These are phyloP conservation scores for Tubosaeta sp. DNA, from an alignment of 768 basidiomycete species.

Conservation along the genomic window DNA sequence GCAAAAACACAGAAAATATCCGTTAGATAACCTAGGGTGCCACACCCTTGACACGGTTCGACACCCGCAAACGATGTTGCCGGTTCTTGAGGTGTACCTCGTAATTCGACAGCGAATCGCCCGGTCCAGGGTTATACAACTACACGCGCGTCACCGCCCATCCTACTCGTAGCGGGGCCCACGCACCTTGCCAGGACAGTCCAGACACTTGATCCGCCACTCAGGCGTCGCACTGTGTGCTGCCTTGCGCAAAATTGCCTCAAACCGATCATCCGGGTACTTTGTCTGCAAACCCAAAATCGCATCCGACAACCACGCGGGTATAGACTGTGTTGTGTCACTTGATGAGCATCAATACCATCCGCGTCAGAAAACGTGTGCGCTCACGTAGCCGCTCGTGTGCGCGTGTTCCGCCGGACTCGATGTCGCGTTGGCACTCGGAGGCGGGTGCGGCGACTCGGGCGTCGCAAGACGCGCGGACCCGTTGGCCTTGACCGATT, in stretches of 20 bases:
- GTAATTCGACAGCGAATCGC: conserved; percentile 82
- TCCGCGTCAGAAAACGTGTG: conserved; percentile 17
- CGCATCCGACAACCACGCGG: conserved; percentile 69
- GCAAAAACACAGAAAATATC: not conserved
- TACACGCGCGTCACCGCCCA: conserved; percentile 25
- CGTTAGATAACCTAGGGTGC: conserved; percentile 19
- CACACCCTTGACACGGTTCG: conserved; percentile 40
- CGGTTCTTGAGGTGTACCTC: conserved; percentile 90
- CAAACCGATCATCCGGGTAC: conserved; percentile 82
- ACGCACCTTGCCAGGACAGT: conserved; percentile 88
- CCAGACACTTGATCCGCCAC: conserved; percentile 88
- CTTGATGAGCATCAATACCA: conserved; percentile 33
- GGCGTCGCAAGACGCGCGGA: conserved; percentile 26
- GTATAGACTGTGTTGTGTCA: conserved; percentile 40
- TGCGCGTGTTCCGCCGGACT: not conserved
- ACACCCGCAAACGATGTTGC: conserved; percentile 71
- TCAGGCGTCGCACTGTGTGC: conserved; percentile 57
- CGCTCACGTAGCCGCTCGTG: conserved; percentile 26
- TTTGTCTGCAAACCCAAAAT: conserved; percentile 61
- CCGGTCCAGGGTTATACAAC: conserved; percentile 90
- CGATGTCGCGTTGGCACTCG: not conserved
- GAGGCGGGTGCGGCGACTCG: conserved; percentile 18
- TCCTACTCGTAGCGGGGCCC: not conserved
- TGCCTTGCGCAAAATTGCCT: conserved; percentile 63
- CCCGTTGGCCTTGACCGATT: conserved; percentile 55